Conservation (phyloP, 768 basidiomycete genomes). For the Leucocoprinus sp. region DNA sequence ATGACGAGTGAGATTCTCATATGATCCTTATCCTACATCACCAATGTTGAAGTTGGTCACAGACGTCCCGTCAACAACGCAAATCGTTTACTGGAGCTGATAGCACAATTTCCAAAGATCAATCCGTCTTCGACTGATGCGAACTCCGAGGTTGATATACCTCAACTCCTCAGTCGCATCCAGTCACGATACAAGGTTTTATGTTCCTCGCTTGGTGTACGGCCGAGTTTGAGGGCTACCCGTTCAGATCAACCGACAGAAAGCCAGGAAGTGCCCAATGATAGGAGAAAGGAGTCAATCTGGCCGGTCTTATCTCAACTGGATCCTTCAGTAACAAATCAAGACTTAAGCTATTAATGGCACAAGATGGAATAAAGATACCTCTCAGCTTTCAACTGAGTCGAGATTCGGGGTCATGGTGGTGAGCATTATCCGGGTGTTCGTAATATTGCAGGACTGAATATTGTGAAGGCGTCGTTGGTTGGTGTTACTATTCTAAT, state of each 20-base stretch:
- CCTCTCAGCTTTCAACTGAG: too few species aligned
- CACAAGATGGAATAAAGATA: too few species aligned
- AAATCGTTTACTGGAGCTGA: slow-evolving; percentile 59
- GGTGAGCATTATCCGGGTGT: too few species aligned
- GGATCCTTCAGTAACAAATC: slow-evolving; percentile 19
- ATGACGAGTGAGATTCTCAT: slow-evolving; percentile 37
- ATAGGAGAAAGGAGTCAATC: slow-evolving; percentile 1
- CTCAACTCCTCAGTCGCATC: slow-evolving; percentile 74
- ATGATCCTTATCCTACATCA: not conserved
- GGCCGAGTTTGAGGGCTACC: slow-evolving; percentile 31
- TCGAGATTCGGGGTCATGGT: too few species aligned
- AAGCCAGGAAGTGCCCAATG: slow-evolving; percentile 7
- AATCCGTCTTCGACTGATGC: slow-evolving; percentile 52
- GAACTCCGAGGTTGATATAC: slow-evolving; percentile 57
- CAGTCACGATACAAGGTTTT: slow-evolving; percentile 81
- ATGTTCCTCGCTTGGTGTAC: slow-evolving; percentile 73
- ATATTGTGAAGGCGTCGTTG: too few species aligned
- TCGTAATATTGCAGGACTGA: too few species aligned
- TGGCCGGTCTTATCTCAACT: slow-evolving; percentile 16
- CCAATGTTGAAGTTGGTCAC: not conserved
- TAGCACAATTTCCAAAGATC: slow-evolving; percentile 64
- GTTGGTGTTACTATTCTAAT: too few species aligned
- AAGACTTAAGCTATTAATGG: slow-evolving; percentile 17
- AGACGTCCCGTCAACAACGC: slow-evolving; percentile 61
- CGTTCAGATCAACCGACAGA: slow-evolving; percentile 12